Base-by-base conservation (phyloP, 2,329 filamentous ascomycete species). In the Microsporum audouinii region DNA sequence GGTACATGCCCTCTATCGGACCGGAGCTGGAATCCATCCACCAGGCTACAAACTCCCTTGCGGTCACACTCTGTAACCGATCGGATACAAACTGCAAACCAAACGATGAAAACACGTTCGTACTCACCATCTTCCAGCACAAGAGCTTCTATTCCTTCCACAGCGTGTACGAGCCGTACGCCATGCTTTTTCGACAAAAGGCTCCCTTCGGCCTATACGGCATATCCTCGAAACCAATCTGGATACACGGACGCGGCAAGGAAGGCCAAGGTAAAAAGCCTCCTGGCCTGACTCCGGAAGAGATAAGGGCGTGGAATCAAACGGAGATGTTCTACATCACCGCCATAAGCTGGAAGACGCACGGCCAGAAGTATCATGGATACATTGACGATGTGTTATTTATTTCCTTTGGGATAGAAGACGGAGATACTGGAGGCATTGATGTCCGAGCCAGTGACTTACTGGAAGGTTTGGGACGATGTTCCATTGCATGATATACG, bases 261-360 rank as follows among this genome's bases (percentile, higher is more conserved):
- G n/a, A 71, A 17, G 66, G 66, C 8, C 64, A 69, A 58, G 66
- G 66, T 0, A 69, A 72, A 27, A 68, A 63, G n/a, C 67, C 63
- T 8, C 49, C 62, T 5, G 62, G 59, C 3, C 47, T 6, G 63
- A 58, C 63, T 12, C 63, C 39, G 3, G 34, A 56, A 7, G 56
- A 57, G 6, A 4, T 59, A 7, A 23, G 60, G 53, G 51, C 36
- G 27, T 67, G 63, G 65, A 68, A 70, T 0, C 73, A 76, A 29
- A 78, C 76, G 0, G 79, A 83, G 65, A 82, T 84, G 80, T 71
- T 85, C 33, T 85, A 84, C 63, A 72, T 84, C 0, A 84, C 81
- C 0, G 80, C 77, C 0, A 78, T 84, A 36, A 81, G 75, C 62
- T 85, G 83, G 82, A 82, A 79, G 67, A 67, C 63, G 0, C 68